Evolutionary conservation across 345 rosid species (phyloP), one percentile per base, ranked within the genome.

Genomic region (Eucalyptus globulus): DNA sequence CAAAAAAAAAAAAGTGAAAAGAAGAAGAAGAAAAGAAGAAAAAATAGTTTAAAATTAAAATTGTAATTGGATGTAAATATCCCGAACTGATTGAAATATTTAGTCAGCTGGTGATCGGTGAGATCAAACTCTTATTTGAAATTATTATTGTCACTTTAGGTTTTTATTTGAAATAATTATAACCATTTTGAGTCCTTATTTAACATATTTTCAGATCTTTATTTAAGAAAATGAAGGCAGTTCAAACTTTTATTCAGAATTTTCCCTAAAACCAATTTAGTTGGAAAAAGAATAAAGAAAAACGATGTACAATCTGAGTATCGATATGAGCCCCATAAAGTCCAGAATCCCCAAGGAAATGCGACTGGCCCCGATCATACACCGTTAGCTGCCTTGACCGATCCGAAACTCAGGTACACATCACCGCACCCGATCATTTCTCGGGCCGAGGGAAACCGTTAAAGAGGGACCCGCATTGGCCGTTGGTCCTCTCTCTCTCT

Each of bases 401-500:
- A 40, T 76, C 47, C 16, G 7, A 43, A 43, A 37, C 9, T 6
- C 27, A 21, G 85, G 12, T 76, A 40, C 15, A 6, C 47, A 21
- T 76, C 29, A 11, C 47, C 47, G 47, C 85, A 40, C 29, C 47
- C 47, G 43, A 76, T 40, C 29, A 40, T 76, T 11, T 76, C 85
- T 45, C 56, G n/a, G 60, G 60, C 86, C 85, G 31, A 21, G 76
- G 19, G 54, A 81, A 92, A 89, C 93, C 87, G 90, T 92, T 93
- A 93, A 72, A 26, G 85, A n/a, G 92, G 93, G 91, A 31, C 95
- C 95, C 95, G 94, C 94, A 90, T 87, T 88, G 94, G 92, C 93
- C 94, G 95, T 94, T 92, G 91, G 88, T 91, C 91, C 86, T 92
- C 87, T 88, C 43, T 37, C 40, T 37, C 43, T 34, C 34, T 34